Evolutionary conservation across 140 eudicot genomes (phyloP), one percentile per base, ranked within the genome.

Genomic region (Flaveria floridana): DNA sequence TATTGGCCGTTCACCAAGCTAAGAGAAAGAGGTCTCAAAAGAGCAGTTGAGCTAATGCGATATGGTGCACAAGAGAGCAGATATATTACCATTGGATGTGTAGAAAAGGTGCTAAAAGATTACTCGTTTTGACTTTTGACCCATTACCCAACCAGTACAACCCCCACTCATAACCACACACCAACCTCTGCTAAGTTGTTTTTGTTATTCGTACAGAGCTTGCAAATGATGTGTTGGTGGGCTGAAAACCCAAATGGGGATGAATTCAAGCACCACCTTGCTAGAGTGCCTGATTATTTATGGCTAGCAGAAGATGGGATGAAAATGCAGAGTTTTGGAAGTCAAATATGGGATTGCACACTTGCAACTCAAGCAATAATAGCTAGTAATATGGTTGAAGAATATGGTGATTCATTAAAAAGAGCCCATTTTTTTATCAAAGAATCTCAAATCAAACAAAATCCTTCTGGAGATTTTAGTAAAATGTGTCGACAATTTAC

Each of bases 181-280:
- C 14, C 71, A 30, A 37, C 51, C 10, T 65, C 26, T 37, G n/a
- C 71, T 50, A 52, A 59, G 44, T 58, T 21, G 39, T 16, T 75
- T 67, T 48, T 26, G 46, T 30, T 64, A 59, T 21, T 65, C 19
- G 4, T 77, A 12, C 59, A 85, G 89, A 69, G 84, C 55, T 66
- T 83, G 81, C 85, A 85, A 80, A 85, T 85, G 85, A 82, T 85
- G 85, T 83, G 89, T 71, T 85, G 87, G 89, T 85, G 87, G 83
- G 87, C 85, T 10, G 83, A 85, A 78, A 82, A 82, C 28, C 87
- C 89, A 39, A 74, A 82, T 26, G 85, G 89, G 50, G 76, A 73
- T 6, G 89, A 85, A 59, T 85, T 85, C 70, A 85, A 82, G 61
- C 75, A 51, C 76, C 87, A 85, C 25, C 87, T 85, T 18, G 89